Conservation (phyloP, 495 filamentous ascomycete genomes). For the Podospora bellae-mahoneyi region DNA sequence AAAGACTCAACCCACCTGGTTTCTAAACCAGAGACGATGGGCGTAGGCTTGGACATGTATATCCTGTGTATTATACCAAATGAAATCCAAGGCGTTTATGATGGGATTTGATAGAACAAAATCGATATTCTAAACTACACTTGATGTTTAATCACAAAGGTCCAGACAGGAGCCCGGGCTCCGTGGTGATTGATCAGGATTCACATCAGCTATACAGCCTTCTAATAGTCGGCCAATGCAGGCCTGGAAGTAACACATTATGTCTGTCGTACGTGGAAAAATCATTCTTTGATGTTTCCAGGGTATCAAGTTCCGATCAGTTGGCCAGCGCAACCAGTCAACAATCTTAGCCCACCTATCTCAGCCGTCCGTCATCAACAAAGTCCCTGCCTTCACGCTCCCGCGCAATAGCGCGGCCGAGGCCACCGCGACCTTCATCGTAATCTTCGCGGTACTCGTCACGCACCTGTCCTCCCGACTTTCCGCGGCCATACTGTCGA, state of each 20-base stretch:
- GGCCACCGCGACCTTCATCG: conserved; percentile 86
- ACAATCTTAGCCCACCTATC: conserved; percentile 31
- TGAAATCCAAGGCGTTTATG: conserved; percentile 25
- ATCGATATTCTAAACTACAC: background rate
- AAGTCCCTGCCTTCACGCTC: conserved; percentile 54
- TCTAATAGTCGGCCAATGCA: too few species aligned
- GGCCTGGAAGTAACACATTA: background rate
- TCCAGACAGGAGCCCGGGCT: too few species aligned
- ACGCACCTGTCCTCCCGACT: conserved; percentile 93
- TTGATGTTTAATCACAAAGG: too few species aligned
- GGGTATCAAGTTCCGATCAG: conserved; percentile 18
- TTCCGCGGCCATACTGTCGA: conserved; percentile 84
- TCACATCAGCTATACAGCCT: too few species aligned
- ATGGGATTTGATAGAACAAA: background rate
- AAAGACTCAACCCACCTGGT: conserved; percentile 88
- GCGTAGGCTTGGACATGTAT: conserved; percentile 19
- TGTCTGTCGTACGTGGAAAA: background rate
- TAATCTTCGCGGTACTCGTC: conserved; percentile 97
- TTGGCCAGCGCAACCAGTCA: conserved; percentile 2
- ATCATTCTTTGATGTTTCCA: conserved; percentile 6
- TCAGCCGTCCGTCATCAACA: conserved; percentile 48
- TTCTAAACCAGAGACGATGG: conserved; percentile 55
- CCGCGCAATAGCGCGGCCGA: conserved; percentile 62
- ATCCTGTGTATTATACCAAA: conserved; percentile 29
- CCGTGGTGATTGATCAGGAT: too few species aligned